These are phyloP conservation scores for Hibiscus trionum DNA, from an alignment of 345 rosid species.

Conservation along the genomic window DNA sequence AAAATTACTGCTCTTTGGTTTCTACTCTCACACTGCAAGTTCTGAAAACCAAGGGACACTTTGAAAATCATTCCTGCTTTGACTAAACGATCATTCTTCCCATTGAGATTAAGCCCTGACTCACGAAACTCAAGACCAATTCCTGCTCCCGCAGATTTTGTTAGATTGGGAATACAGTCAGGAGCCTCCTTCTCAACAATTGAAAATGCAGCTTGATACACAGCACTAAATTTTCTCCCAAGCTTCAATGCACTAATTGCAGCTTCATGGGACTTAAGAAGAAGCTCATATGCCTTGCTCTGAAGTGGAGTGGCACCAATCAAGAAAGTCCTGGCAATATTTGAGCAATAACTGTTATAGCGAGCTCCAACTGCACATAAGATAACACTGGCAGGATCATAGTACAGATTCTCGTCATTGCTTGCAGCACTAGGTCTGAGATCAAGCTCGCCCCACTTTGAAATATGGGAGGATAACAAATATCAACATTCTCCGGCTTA, in stretches of 20 bases:
- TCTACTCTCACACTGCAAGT: constrained; percentile 27
- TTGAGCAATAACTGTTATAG: constrained; percentile 89
- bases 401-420: constrained; percentile 66
- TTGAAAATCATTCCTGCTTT: constrained; percentile 73
- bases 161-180: constrained; percentile 54
- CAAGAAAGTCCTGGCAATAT: constrained; percentile 69
- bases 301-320: constrained; percentile 80
- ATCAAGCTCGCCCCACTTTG: constrained; percentile 96
- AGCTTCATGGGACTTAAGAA: constrained; percentile 89
- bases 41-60: constrained; percentile 89
- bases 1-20: no score
- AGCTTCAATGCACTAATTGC: constrained; percentile 60
- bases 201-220: constrained; percentile 68
- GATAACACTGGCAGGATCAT: constrained; percentile 85
- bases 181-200: constrained; percentile 81
- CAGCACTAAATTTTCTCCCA: constrained; percentile 57
- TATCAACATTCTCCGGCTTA: constrained; percentile 85
- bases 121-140: constrained; percentile 96
- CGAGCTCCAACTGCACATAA: constrained; percentile 83
- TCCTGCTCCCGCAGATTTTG: constrained; percentile 93
- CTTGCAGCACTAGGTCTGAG: constrained; percentile 93
- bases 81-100: constrained; percentile 62
- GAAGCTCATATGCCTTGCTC: constrained; percentile 82
- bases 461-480: constrained; percentile 92
- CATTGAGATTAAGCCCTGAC: constrained; percentile 71